Conservation (phyloP, 2,329 filamentous ascomycete genomes). For the Colletotrichum theobromicola region DNA sequence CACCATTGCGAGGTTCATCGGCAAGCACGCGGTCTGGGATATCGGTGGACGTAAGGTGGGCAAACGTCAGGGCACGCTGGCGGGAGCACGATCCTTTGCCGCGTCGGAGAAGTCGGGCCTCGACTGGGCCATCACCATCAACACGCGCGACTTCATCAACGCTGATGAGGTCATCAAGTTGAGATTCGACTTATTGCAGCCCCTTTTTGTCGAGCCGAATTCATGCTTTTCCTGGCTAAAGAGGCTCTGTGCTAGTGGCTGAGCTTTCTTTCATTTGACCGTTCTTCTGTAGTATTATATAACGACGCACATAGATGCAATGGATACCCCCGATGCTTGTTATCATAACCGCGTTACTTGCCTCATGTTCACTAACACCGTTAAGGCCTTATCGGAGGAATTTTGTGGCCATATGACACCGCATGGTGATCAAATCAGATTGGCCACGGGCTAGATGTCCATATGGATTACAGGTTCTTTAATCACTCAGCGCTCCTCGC, state of each 20-base stretch:
- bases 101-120: neutral
- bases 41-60: neutral
- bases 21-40: conserved; percentile 1
- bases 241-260: neutral
- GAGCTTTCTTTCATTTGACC: too few relatives aligned
- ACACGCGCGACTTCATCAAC: conserved; percentile 5
- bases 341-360: rapidly evolving
- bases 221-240: neutral
- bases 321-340: neutral
- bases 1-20: conserved; percentile 15
- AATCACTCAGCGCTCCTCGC: too few relatives aligned
- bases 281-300: too few relatives aligned
- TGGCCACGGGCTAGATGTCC: too few relatives aligned
- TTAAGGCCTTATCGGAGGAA: rapidly evolving
- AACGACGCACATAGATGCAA: too few relatives aligned
- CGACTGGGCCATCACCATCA: conserved; percentile 8
- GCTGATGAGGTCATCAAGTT: neutral
- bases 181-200: neutral
- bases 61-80: neutral
- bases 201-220: neutral
- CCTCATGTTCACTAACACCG: neutral
- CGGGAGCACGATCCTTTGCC: conserved; percentile 1
- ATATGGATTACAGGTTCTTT: too few relatives aligned
- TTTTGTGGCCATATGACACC: too few relatives aligned
- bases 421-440: too few relatives aligned